Base-by-base conservation (phyloP, 768 basidiomycete genomes). In the Trametes cingulata region DNA sequence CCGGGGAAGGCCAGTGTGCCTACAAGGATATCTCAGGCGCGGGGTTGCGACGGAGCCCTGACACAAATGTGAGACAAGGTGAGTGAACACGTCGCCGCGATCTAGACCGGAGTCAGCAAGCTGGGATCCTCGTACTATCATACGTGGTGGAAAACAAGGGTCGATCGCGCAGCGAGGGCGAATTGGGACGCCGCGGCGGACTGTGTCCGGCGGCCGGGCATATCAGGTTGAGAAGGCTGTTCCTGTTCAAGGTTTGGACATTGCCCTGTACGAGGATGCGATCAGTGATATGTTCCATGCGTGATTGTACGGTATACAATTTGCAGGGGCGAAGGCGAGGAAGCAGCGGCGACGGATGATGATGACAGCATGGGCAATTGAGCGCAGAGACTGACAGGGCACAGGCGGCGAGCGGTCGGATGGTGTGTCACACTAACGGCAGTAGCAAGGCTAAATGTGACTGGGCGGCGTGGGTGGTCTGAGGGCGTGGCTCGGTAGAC, bases 191-290 rank as follows among this genome's bases (percentile, higher is more conserved):
- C 46, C 45, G 40, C 39, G 56, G 35, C 33, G 36, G 37, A 29
- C 24, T 24, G 40, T 24, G 17, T 47, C 39, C 55, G 55, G 55
- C 55, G 37, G n/a, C 47, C 56, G 56, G 56, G 47, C 27, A 50
- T 49, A 48, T 49, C 47, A 41, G 47, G 56, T 20, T n/a, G 47
- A 15, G 56, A 57, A 49, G 56, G 56, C 56, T 49, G 56, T 57
- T 50, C 47, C 20, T 33, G 49, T 57, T 15, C 27, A 35, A 50
- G 47, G 55, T 48, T 48, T 49, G 13, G 56, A 50, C 56, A 50
- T 49, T 49, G 47, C 56, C 55, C 46, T 47, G 55, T 48, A 40
- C 15, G 37, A 48, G 56, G 47, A 49, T 50, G 47, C 25, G 56
- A 57, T 57, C 56, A 49, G 48, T 57, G 56, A 57, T 57, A 22